Evolutionary conservation across 805 yeast species (phyloP).

Genomic region (Pichia pseudocactophila): DNA sequence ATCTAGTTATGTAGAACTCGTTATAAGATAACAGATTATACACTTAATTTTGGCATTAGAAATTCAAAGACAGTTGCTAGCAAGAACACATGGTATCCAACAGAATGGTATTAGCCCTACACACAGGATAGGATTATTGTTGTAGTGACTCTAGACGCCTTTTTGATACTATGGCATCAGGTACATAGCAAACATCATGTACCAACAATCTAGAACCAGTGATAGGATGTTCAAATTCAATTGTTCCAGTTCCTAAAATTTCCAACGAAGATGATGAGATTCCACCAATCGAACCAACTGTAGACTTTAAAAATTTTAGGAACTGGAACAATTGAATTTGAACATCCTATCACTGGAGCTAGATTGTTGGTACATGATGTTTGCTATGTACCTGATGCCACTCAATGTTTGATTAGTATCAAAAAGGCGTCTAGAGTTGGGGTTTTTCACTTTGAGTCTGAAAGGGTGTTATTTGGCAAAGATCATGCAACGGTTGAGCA

Average conservation of each 20-base stretch:
- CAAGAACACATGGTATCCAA: too few relatives aligned
- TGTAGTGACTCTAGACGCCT: not conserved
- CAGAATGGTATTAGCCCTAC: too few relatives aligned
- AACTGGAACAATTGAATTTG: constrained; percentile 1
- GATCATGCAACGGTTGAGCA: not conserved
- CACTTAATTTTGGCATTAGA: too few relatives aligned
- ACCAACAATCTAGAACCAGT: constrained; percentile 4
- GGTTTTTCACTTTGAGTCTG: not conserved
- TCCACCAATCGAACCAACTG: constrained; percentile 1
- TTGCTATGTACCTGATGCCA: not conserved
- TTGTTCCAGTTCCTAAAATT: constrained; percentile 2
- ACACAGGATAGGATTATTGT: too few relatives aligned
- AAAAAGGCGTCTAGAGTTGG: not conserved
- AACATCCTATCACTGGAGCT: constrained; percentile 1
- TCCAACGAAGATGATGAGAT: not conserved
- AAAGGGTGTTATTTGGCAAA: not conserved
- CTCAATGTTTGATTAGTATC: not conserved
- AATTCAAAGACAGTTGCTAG: too few relatives aligned
- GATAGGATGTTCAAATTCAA: not conserved
- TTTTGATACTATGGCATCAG: not conserved
- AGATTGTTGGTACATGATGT: constrained; percentile 1
- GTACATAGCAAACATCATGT: not conserved
- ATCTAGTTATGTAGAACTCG: too few relatives aligned
- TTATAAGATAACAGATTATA: too few relatives aligned
- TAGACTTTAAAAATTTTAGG: not conserved